Conservation (phyloP, 192 early-diverging fungal species). For the Coemansia sp. region DNA sequence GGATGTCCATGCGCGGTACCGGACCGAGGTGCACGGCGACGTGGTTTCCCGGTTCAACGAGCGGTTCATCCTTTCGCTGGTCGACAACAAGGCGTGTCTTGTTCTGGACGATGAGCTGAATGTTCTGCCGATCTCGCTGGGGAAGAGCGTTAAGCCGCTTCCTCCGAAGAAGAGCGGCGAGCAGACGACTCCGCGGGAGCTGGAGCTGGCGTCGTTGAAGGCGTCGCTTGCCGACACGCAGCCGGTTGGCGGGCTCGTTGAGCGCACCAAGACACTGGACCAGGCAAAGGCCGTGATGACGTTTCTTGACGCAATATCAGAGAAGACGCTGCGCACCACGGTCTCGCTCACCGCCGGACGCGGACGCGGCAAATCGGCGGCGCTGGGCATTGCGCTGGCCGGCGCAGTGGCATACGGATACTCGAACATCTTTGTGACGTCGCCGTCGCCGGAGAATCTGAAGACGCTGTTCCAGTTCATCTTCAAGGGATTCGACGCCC, state of each 20-base stretch:
- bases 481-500: slow-evolving; percentile 96
- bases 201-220: slow-evolving; percentile 82
- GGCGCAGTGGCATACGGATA: slow-evolving; percentile 98
- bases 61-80: slow-evolving; percentile 93
- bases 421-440: slow-evolving; percentile 98
- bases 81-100: slow-evolving; percentile 81
- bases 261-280: slow-evolving; percentile 80
- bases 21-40: slow-evolving; percentile 92
- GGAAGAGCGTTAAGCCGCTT: slow-evolving; percentile 90
- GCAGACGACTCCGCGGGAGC: slow-evolving; percentile 17
- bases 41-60: slow-evolving; percentile 97
- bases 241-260: slow-evolving; percentile 86
- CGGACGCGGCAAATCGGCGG: slow-evolving; percentile 97
- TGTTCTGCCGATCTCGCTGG: slow-evolving; percentile 89
- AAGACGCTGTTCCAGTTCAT: slow-evolving; percentile 98
- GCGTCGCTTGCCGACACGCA: slow-evolving; percentile 86
- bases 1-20: slow-evolving; percentile 96
- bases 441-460: slow-evolving; percentile 95
- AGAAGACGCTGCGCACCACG: slow-evolving; percentile 89
- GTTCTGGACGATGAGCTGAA: slow-evolving; percentile 99
- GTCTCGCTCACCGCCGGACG: slow-evolving; percentile 93
- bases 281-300: slow-evolving; percentile 97
- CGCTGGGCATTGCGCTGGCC: slow-evolving; percentile 91
- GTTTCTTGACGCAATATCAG: slow-evolving; percentile 93
- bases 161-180: slow-evolving; percentile 48